Conservation (phyloP, 371 early-diverging fungal genomes). For the Entomophthora muscae region DNA sequence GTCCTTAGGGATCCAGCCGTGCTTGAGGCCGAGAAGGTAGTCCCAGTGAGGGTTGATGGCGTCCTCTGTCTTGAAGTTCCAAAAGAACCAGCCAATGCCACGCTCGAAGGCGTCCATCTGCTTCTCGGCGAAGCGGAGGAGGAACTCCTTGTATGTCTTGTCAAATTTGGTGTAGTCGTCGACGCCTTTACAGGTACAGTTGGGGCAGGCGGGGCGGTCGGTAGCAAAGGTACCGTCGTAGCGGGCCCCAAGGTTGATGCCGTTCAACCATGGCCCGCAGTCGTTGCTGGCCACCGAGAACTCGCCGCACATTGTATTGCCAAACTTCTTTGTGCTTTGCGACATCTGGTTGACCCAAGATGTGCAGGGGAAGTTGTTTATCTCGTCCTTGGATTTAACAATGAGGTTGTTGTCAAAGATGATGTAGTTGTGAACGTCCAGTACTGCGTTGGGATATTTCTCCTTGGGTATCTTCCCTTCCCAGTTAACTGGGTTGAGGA, state of each 20-base stretch:
- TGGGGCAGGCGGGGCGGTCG: slow-evolving; percentile 15
- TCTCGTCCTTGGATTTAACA: too few species aligned
- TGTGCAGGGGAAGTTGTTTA: slow-evolving; percentile 14
- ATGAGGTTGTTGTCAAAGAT: too few species aligned
- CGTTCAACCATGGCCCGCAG: slow-evolving; percentile 50
- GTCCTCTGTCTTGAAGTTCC: too few species aligned
- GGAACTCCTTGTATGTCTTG: too few species aligned
- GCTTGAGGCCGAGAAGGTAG: slow-evolving; percentile 19
- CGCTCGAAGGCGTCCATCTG: too few species aligned
- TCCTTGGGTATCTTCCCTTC: slow-evolving; percentile 10
- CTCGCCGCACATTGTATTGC: too few species aligned
- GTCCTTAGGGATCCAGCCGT: too few species aligned
- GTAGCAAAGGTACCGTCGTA: slow-evolving; percentile 34
- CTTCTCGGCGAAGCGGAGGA: too few species aligned
- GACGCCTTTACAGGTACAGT: slow-evolving; percentile 27
- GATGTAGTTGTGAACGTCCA: slow-evolving; percentile 8
- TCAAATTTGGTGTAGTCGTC: too few species aligned
- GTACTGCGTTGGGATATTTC: slow-evolving; percentile 11
- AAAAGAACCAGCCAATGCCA: too few species aligned
- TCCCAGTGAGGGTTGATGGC: slow-evolving; percentile 18
- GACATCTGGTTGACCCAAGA: slow-evolving; percentile 12
- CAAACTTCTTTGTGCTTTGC: slow-evolving; percentile 11
- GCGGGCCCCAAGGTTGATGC: slow-evolving; percentile 33
- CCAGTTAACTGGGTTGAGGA: slow-evolving; percentile 16
- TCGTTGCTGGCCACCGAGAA: slow-evolving; percentile 53